Evolutionary conservation across 148 eudicot species (phyloP), one percentile per base, ranked within the genome.

Genomic region (Nyssa sinensis): DNA sequence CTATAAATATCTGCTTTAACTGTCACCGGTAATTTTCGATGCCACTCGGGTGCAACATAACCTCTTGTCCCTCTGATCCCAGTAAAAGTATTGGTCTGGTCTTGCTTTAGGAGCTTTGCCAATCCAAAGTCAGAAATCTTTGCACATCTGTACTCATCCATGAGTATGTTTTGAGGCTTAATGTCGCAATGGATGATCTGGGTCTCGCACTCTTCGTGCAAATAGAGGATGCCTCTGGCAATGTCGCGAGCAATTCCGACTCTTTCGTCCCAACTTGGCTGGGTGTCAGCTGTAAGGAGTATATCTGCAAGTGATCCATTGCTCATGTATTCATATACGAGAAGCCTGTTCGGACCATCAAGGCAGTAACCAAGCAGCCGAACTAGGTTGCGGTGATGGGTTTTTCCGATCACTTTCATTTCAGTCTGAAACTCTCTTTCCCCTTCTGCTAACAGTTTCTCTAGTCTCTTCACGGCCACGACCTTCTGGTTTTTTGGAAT

Each of bases 251-350:
- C 72, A 53, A 78, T 73, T 44, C 60, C 23, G 12, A 67, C 47
- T 62, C 81, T 67, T 61, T 78, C 77, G 0, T 31, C 62, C 77
- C 81, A 78, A 17, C 41, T 30, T 58, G 69, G 76, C 27, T 19
- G 24, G 7, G 27, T 30, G 19, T 73, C 27, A 53, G 34, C 27
- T 11, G 13, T n/a, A 32, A 78, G 78, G 3, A 78, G 75, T 16
- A 74, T 10, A 62, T 70, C 73, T 32, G 84, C 84, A 19, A 81
- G 62, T 24, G 81, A 74, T 21, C 84, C 84, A 33, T 78, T 66
- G 68, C 57, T 66, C 81, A 81, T 81, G 69, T 57, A 81, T 17
- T 81, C 84, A 3, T 68, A 81, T 16, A 81, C 81, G n/a, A 78
- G 51, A 7, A 81, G 79, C 68, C 78, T 64, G 0, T 70, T 58